phyloP scores from a whole-genome alignment of 495 filamentous ascomycete genomes.

The Penicillium ucsense region DNA sequence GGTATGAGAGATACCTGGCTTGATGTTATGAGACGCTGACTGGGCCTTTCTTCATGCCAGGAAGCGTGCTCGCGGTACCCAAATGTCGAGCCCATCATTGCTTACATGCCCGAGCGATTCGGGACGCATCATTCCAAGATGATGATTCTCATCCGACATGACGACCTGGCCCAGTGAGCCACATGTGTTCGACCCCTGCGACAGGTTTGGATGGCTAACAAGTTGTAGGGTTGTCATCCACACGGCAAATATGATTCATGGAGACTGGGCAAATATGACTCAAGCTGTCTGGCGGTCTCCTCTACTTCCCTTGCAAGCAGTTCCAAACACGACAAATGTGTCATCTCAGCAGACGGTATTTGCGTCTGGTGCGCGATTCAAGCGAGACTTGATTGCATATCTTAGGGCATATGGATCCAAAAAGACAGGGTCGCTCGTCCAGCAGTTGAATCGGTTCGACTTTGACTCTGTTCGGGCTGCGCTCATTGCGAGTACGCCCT shows the following conservation, averaged over 20 bases:
- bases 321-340: neutral
- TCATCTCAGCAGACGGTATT: conserved; percentile 14
- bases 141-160: conserved; percentile 70
- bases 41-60: conserved; percentile 12
- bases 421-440: conserved; percentile 42
- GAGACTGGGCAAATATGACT: conserved; percentile 82
- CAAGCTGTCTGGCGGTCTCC: conserved; percentile 81
- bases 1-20: too few relatives aligned
- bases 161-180: conserved; percentile 58
- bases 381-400: conserved; percentile 65
- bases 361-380: conserved; percentile 63
- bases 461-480: conserved; percentile 63
- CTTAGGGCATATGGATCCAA: conserved; percentile 54
- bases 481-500: conserved; percentile 68
- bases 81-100: conserved; percentile 63
- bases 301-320: conserved; percentile 44
- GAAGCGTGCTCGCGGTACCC: conserved; percentile 50
- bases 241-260: conserved; percentile 79
- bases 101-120: conserved; percentile 77
- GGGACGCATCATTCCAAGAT: conserved; percentile 88
- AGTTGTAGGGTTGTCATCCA: conserved; percentile 58
- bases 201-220: neutral
- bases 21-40: neutral
- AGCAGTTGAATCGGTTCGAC: conserved; percentile 53
- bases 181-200: neutral